These are phyloP conservation scores for Boletus sensibilis DNA, from an alignment of 768 basidiomycete species.

Conservation along the genomic window DNA sequence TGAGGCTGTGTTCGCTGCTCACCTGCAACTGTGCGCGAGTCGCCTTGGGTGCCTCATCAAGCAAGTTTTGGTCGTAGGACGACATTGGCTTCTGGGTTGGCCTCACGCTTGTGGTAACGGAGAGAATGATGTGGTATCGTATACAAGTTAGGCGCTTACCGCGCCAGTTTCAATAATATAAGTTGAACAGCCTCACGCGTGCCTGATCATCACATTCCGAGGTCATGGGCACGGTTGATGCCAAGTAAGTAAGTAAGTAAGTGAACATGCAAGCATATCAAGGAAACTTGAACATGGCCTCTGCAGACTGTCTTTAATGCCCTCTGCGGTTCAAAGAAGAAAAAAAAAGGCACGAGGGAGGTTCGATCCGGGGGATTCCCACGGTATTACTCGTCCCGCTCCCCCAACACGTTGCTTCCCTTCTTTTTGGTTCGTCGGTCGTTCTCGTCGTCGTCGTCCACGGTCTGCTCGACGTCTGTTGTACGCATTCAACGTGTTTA, in stretches of 20 bases:
- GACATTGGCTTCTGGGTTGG: conserved; percentile 21
- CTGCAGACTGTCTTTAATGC: neutral
- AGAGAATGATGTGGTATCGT: neutral
- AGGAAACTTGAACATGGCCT: neutral
- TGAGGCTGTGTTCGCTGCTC: conserved; percentile 25
- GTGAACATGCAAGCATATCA: neutral
- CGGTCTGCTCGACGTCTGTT: neutral
- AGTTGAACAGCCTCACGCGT: conserved; percentile 27
- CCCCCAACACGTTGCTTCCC: neutral
- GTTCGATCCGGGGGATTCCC: conserved; percentile 11
- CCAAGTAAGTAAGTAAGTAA: neutral
- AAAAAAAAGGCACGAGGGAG: neutral
- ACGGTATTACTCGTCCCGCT: conserved; percentile 2
- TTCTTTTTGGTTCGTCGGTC: conserved; percentile 2
- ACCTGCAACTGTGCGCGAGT: conserved; percentile 46
- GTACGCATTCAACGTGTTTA: conserved; percentile 1
- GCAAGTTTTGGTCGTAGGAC: conserved; percentile 41
- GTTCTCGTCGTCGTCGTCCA: neutral
- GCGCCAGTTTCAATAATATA: neutral
- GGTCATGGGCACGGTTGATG: neutral
- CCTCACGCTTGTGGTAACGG: neutral
- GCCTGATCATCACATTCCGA: conserved; percentile 15
- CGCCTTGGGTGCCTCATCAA: conserved; percentile 41
- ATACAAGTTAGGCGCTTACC: conserved; percentile 21
- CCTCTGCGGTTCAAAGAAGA: neutral